Evolutionary conservation across 106 monocot species (phyloP).

Genomic region (Dendrobium huoshanense): DNA sequence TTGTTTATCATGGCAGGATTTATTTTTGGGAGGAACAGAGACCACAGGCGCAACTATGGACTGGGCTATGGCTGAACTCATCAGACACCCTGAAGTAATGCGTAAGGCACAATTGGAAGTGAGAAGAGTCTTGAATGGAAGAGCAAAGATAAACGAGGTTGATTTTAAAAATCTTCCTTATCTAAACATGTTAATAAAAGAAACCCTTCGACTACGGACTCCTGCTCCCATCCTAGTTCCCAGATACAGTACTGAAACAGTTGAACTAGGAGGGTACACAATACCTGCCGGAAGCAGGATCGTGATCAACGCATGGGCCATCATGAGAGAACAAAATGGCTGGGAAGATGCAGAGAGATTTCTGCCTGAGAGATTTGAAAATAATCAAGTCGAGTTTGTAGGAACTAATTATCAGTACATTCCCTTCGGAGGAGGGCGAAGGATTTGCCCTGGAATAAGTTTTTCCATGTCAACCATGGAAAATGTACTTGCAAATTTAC

Average conservation of each 20-base stretch:
- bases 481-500: not conserved
- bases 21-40: constrained; percentile 14
- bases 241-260: not conserved
- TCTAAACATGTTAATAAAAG: constrained; percentile 4
- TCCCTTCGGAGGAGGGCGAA: constrained; percentile 12
- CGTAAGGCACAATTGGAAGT: constrained; percentile 14
- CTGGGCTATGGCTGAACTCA: constrained; percentile 21
- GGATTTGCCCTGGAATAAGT: constrained; percentile 8
- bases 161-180: constrained; percentile 3
- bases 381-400: not conserved
- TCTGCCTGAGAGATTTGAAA: constrained; percentile 1
- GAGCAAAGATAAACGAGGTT: not conserved
- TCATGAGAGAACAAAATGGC: constrained; percentile 4
- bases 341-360: constrained; percentile 6
- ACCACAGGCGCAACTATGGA: constrained; percentile 2
- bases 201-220: constrained; percentile 5
- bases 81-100: constrained; percentile 16
- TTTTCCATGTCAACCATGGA: not conserved
- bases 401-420: not conserved
- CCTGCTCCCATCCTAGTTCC: constrained; percentile 7
- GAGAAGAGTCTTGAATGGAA: not conserved
- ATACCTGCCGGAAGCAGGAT: not conserved
- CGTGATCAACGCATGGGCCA: constrained; percentile 9
- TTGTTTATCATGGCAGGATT: constrained; percentile 3
- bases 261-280: constrained; percentile 1